phyloP scores from a whole-genome alignment of 73 alveolate species.

The Halteria grandinella region DNA sequence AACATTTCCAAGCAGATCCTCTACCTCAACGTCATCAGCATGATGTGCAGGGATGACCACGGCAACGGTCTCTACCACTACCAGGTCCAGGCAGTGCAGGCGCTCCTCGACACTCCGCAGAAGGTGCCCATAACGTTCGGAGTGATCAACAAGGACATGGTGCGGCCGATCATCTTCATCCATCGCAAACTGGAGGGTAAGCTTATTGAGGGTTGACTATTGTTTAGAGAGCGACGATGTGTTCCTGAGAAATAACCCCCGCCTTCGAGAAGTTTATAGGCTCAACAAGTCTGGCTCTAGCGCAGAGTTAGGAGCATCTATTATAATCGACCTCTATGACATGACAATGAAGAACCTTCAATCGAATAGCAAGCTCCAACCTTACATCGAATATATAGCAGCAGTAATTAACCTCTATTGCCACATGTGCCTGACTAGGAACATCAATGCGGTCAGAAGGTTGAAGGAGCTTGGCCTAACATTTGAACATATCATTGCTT shows the following conservation, averaged over 20 bases:
- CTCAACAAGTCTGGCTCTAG: no score
- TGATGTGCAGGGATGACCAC: constrained; percentile 36
- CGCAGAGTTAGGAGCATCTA: no score
- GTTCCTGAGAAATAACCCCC: constrained; percentile 7
- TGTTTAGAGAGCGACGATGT: constrained; percentile 1
- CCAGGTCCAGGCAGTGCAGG: constrained; percentile 41
- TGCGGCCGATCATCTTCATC: constrained; percentile 36
- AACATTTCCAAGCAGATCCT: constrained; percentile 52
- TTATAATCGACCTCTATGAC: constrained; percentile 29
- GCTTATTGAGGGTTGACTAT: not conserved
- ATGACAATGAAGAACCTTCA: not conserved
- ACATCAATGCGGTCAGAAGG: constrained; percentile 18
- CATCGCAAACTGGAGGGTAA: constrained; percentile 16
- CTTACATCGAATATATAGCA: constrained; percentile 62
- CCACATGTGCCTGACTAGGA: constrained; percentile 35
- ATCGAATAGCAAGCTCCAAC: no score
- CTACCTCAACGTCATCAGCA: constrained; percentile 23
- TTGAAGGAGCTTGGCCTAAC: constrained; percentile 45
- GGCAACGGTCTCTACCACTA: constrained; percentile 42
- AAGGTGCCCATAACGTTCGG: constrained; percentile 57
- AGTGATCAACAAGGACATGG: constrained; percentile 54
- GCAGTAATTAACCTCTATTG: constrained; percentile 62
- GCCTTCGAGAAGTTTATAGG: constrained; percentile 20
- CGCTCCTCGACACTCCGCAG: constrained; percentile 14
- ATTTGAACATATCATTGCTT: constrained; percentile 38